Conservation (phyloP, 2,329 filamentous ascomycete species). For the Rutstroemia sp. region DNA sequence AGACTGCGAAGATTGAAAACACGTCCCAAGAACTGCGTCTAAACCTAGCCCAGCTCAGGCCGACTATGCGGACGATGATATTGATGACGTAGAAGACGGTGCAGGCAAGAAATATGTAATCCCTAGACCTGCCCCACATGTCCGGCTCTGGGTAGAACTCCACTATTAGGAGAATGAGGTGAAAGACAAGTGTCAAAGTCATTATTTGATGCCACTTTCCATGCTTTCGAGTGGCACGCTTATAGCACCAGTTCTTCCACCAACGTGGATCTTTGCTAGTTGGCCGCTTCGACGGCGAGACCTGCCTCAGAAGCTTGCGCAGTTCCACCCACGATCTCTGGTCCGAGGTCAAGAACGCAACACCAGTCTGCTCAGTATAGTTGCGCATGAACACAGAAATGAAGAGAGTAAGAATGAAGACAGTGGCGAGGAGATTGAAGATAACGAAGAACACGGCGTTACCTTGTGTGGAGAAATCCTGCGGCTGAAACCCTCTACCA, state of each 20-base stretch:
- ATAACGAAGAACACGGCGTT: constrained; percentile 93
- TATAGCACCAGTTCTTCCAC: constrained; percentile 93
- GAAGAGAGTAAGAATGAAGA: constrained; percentile 94
- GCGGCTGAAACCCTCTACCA: constrained; percentile 66
- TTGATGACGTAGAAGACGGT: constrained; percentile 79
- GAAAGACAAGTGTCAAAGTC: constrained; percentile 71
- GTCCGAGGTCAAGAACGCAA: constrained; percentile 90
- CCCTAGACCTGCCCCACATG: constrained; percentile 65
- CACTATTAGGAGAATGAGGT: constrained; percentile 73
- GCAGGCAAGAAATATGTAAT: constrained; percentile 71
- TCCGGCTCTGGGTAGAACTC: constrained; percentile 74
- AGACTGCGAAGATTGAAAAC: constrained; percentile 74
- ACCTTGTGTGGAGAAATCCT: constrained; percentile 62
- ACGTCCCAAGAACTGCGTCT: constrained; percentile 92
- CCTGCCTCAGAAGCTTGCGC: constrained; percentile 82
- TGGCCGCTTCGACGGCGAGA: constrained; percentile 89
- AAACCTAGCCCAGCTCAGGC: constrained; percentile 87
- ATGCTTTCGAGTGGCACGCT: constrained; percentile 85
- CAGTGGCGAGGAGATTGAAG: constrained; percentile 92
- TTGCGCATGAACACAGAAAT: constrained; percentile 99
- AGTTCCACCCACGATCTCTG: constrained; percentile 96
- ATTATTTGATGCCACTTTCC: constrained; percentile 84
- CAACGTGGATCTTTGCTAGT: constrained; percentile 67
- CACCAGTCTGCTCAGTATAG: constrained; percentile 96
- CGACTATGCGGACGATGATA: constrained; percentile 74